These are phyloP conservation scores for Ogataea sp. DNA, from an alignment of 805 yeast species.

Conservation along the genomic window DNA sequence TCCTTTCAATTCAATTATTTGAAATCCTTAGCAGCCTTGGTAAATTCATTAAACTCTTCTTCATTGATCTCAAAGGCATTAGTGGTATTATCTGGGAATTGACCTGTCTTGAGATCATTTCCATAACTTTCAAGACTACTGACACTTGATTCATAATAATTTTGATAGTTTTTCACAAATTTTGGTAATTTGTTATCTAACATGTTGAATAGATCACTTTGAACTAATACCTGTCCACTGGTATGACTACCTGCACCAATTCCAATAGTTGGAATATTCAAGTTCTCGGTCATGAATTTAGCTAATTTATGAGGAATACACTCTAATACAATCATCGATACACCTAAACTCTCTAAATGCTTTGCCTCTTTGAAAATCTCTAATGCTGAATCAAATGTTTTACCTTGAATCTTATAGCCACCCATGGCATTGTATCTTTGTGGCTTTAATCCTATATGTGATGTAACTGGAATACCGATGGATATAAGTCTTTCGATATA, in stretches of 20 bases:
- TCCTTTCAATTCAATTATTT: too few species aligned
- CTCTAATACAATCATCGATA: constrained; percentile 67
- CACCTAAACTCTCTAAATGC: constrained; percentile 68
- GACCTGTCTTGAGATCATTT: constrained; percentile 43
- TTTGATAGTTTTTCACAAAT: constrained; percentile 66
- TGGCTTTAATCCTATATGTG: constrained; percentile 90
- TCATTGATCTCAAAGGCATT: constrained; percentile 68
- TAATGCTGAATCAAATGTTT: constrained; percentile 43
- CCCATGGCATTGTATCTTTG: constrained; percentile 73
- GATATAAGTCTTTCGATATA: constrained; percentile 49
- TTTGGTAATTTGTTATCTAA: constrained; percentile 49
- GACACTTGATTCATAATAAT: constrained; percentile 40
- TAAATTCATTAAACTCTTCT: too few species aligned
- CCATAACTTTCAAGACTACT: constrained; percentile 46
- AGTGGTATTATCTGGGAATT: constrained; percentile 51
- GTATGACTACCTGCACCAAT: constrained; percentile 88
- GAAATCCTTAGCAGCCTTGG: too few species aligned
- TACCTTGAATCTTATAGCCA: constrained; percentile 87
- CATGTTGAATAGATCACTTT: constrained; percentile 79
- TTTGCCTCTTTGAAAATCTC: constrained; percentile 58
- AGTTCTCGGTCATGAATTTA: constrained; percentile 45
- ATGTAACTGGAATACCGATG: constrained; percentile 83
- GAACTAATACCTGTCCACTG: constrained; percentile 86
- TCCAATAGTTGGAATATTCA: constrained; percentile 80
- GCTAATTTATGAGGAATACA: constrained; percentile 80